Evolutionary conservation across 768 basidiomycete genomes (phyloP).

Genomic region (Solioccasus polychromus): DNA sequence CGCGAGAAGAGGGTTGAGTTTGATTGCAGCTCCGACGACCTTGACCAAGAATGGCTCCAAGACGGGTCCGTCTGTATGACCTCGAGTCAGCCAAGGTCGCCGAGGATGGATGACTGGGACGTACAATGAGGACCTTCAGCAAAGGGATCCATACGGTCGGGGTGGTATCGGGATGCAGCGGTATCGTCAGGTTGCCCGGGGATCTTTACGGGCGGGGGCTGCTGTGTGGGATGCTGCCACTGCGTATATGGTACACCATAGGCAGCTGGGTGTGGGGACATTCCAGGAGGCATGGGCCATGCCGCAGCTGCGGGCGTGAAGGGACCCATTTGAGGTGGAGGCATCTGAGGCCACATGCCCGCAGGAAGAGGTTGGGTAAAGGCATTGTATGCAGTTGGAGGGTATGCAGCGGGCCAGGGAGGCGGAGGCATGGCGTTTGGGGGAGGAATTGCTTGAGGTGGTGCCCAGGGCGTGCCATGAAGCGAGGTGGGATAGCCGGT

Average conservation of each 20-base stretch:
- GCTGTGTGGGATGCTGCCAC: conserved; percentile 29
- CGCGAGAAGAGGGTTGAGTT: conserved; percentile 60
- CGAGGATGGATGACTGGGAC: conserved; percentile 11
- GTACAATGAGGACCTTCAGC: conserved; percentile 42
- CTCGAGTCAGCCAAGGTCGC: conserved; percentile 10
- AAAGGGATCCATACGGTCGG: conserved; percentile 36
- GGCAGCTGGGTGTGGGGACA: conserved; percentile 21
- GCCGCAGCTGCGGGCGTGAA: conserved; percentile 26
- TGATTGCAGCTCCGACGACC: conserved; percentile 44
- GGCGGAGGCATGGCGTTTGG: conserved; percentile 22
- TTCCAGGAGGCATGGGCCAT: conserved; percentile 25
- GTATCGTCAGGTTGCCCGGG: conserved; percentile 23
- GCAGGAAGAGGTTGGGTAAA: conserved; percentile 33
- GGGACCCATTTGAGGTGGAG: conserved; percentile 12
- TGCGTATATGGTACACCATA: conserved; percentile 24
- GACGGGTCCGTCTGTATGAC: conserved; percentile 61
- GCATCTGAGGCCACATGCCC: conserved; percentile 20
- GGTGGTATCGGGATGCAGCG: conserved; percentile 26
- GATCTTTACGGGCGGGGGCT: conserved; percentile 21
- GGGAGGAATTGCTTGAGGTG: conserved; percentile 17
- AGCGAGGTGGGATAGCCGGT: conserved; percentile 30
- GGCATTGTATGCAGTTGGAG: conserved; percentile 23
- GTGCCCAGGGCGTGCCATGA: conserved; percentile 26
- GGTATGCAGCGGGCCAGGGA: conserved; percentile 18
- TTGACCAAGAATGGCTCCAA: conserved; percentile 56